These are phyloP conservation scores for Circinella umbellata DNA, from an alignment of 371 early-diverging fungal genomes.

Conservation along the genomic window DNA sequence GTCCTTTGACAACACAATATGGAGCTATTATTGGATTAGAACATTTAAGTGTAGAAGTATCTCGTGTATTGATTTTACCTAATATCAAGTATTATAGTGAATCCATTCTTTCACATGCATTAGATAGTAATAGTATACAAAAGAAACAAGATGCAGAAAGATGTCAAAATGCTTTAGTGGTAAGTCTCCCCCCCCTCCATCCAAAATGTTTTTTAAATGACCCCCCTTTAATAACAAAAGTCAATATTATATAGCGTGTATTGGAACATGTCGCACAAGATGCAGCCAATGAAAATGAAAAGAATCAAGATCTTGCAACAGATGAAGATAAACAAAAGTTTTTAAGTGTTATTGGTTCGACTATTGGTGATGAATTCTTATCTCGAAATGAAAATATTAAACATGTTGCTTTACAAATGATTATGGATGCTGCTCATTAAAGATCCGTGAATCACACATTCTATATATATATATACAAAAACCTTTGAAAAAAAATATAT, in stretches of 20 bases:
- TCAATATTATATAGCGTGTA: not conserved
- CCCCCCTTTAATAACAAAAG: too few relatives aligned
- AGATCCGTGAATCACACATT: too few relatives aligned
- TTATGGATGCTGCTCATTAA: slow-evolving; percentile 15
- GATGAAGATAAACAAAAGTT: slow-evolving; percentile 6
- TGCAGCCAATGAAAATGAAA: not conserved
- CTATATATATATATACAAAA: too few relatives aligned
- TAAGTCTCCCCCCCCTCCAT: slow-evolving; percentile 11
- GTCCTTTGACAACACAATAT: slow-evolving; percentile 83
- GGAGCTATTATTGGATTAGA: slow-evolving; percentile 88
- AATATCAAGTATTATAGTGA: slow-evolving; percentile 72
- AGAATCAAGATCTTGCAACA: not conserved
- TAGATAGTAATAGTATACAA: slow-evolving; percentile 27
- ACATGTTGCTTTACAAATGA: not conserved
- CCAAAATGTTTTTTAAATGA: too few relatives aligned
- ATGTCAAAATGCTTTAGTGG: slow-evolving; percentile 47
- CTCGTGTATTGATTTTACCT: slow-evolving; percentile 76
- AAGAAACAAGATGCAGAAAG: slow-evolving; percentile 38
- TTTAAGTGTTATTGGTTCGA: slow-evolving; percentile 1
- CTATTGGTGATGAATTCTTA: slow-evolving; percentile 11
- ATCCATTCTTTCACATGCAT: slow-evolving; percentile 32
- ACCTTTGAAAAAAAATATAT: too few relatives aligned
- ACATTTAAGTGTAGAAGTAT: slow-evolving; percentile 80
- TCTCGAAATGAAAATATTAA: slow-evolving; percentile 8
- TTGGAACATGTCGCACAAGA: slow-evolving; percentile 1